Conservation (phyloP, 2,329 filamentous ascomycete species). For the Paraphoma chrysanthemicola region DNA sequence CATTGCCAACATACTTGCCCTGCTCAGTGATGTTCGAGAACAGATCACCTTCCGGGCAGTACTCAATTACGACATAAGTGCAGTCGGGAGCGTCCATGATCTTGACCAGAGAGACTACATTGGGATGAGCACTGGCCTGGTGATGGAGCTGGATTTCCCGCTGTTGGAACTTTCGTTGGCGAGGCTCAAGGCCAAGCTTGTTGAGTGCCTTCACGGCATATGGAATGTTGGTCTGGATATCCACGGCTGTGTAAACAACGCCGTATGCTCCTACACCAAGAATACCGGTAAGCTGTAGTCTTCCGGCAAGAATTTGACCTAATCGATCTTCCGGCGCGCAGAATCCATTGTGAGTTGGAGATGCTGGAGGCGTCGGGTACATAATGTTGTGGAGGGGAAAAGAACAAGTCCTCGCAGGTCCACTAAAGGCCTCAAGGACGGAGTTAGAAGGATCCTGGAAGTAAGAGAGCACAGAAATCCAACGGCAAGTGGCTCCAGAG, state of each 20-base stretch:
- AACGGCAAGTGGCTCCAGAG: neutral
- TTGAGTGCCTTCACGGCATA: constrained; percentile 98
- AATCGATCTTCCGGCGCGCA: constrained; percentile 79
- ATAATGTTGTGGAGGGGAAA: constrained; percentile 43
- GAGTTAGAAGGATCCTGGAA: constrained; percentile 28
- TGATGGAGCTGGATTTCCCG: constrained; percentile 93
- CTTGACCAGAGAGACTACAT: constrained; percentile 91
- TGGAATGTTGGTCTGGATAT: constrained; percentile 78
- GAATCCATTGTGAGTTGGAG: constrained; percentile 53
- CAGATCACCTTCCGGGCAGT: constrained; percentile 94
- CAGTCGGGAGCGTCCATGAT: constrained; percentile 92
- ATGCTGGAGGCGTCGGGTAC: constrained; percentile 59
- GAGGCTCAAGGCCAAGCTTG: constrained; percentile 88
- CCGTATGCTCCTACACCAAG: constrained; percentile 95
- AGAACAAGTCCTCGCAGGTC: constrained; percentile 47
- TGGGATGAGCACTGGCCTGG: constrained; percentile 84
- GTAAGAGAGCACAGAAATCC: constrained; percentile 7
- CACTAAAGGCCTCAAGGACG: constrained; percentile 51
- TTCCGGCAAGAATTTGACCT: constrained; percentile 81
- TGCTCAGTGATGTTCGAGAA: constrained; percentile 98
- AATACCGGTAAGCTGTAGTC: constrained; percentile 82
- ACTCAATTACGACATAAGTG: constrained; percentile 96
- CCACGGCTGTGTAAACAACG: constrained; percentile 89
- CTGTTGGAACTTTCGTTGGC: constrained; percentile 89
- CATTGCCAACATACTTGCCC: constrained; percentile 91